Conservation (phyloP, 768 basidiomycete genomes). For the Russula dissimulans region DNA sequence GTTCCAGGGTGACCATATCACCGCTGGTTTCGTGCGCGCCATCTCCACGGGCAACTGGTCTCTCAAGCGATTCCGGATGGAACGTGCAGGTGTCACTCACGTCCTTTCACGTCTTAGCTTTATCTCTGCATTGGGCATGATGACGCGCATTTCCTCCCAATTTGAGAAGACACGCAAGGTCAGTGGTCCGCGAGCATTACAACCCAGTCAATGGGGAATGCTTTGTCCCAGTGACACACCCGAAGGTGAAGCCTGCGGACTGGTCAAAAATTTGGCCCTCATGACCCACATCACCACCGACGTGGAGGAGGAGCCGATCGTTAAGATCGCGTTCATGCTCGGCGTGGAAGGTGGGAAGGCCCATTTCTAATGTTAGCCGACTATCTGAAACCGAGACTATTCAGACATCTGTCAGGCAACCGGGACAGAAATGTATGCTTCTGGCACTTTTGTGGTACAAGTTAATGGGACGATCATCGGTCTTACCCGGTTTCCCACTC, state of each 20-base stretch:
- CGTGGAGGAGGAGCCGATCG: slow-evolving; percentile 91
- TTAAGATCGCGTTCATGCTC: slow-evolving; percentile 84
- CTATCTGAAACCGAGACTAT: not conserved
- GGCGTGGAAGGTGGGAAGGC: slow-evolving; percentile 78
- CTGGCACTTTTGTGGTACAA: slow-evolving; percentile 87
- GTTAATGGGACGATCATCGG: slow-evolving; percentile 96
- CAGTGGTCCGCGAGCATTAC: slow-evolving; percentile 91
- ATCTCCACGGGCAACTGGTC: slow-evolving; percentile 99
- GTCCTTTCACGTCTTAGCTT: slow-evolving; percentile 92
- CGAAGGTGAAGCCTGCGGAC: slow-evolving; percentile 97
- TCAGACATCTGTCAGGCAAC: slow-evolving; percentile 85
- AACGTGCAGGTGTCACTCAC: slow-evolving; percentile 96
- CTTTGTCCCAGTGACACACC: slow-evolving; percentile 97
- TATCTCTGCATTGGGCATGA: slow-evolving; percentile 98
- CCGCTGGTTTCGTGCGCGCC: slow-evolving; percentile 89
- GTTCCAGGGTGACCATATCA: slow-evolving; percentile 94
- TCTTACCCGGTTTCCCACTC: slow-evolving; percentile 72
- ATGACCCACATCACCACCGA: slow-evolving; percentile 99
- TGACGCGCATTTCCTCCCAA: slow-evolving; percentile 97
- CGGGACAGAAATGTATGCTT: slow-evolving; percentile 93
- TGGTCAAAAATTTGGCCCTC: slow-evolving; percentile 96
- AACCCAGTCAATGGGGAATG: slow-evolving; percentile 99
- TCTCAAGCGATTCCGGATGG: slow-evolving; percentile 98
- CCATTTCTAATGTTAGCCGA: not conserved
- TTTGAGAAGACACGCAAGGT: slow-evolving; percentile 99